Conservation (phyloP, 2,329 filamentous ascomycete species). For the Aspergillus brunneoviolaceus region DNA sequence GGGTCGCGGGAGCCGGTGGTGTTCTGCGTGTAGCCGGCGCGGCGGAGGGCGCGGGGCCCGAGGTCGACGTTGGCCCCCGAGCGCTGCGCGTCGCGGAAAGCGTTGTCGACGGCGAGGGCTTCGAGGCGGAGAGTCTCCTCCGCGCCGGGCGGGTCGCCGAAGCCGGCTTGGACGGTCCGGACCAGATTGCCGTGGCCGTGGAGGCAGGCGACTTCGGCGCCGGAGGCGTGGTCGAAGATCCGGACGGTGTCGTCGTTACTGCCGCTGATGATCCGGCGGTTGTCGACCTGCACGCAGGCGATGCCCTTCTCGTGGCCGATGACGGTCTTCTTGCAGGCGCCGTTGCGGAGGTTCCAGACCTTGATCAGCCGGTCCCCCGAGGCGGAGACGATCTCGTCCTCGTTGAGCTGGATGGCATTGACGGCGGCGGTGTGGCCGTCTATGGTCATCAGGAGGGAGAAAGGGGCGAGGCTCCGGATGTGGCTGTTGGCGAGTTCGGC, state of each 20-base stretch:
- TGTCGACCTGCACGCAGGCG: conserved; percentile 95
- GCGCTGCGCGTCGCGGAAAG: conserved; percentile 63
- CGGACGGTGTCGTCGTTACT: conserved; percentile 96
- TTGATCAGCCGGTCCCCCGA: conserved; percentile 93
- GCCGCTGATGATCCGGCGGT: conserved; percentile 87
- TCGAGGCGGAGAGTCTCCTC: conserved; percentile 70
- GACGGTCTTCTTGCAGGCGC: conserved; percentile 72
- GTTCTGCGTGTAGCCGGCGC: conserved; percentile 56
- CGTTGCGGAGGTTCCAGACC: conserved; percentile 86
- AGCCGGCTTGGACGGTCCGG: conserved; percentile 90
- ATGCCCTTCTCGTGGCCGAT: conserved; percentile 92
- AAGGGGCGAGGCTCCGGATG: conserved; percentile 58
- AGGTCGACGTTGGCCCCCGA: conserved; percentile 44
- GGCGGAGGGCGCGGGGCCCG: conserved; percentile 49
- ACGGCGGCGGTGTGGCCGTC: conserved; percentile 88
- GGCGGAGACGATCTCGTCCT: conserved; percentile 85
- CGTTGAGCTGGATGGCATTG: conserved; percentile 90
- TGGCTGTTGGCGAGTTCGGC: conserved; percentile 43
- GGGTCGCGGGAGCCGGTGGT: conserved; percentile 70
- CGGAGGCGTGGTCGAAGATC: conserved; percentile 84
- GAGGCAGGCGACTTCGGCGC: conserved; percentile 85
- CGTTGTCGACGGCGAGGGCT: conserved; percentile 69
- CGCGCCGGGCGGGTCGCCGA: conserved; percentile 82
- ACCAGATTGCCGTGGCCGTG: conserved; percentile 81
- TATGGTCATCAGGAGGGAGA: conserved; percentile 73